Base-by-base conservation (phyloP, 78 protist genomes). In the Emiliania huxleyi region DNA sequence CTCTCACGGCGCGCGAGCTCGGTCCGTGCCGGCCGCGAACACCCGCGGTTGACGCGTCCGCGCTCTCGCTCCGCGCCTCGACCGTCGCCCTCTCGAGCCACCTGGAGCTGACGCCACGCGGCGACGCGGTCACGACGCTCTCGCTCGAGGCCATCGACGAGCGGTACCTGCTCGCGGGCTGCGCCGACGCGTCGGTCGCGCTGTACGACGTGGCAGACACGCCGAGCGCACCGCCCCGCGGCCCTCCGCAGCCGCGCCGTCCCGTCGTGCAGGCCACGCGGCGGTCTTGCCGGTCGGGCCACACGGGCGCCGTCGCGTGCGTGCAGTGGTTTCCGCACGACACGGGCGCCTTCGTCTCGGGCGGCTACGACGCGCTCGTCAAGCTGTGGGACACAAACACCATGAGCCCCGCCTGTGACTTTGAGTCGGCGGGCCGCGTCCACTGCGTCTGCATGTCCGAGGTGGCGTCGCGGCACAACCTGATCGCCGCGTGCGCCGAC, bases 301-400 rank as follows among this genome's bases (percentile, higher is more conserved):
- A 69, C 75, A 69, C 75, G 38, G 33, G n/a, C 33, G 75, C 75
- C 23, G 37, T 69, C 75, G 3, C 81, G n/a, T 71, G 43, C 81
- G 81, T 71, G 43, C 81, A 71, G 81, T 71, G 81, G 81, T 35
- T 71, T 29, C 81, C 81, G 3, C 81, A 35, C 42, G 81, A 71
- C 42, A 71, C 81, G 11, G 81, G 81, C 81, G 42, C 42, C 81
- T 71, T 71, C 81, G 23, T 35, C 81, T 19, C 81, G 3, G 42
- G 43, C 18, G 81, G 81, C 5, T 35, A 2, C 18, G 81, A 71
- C 42, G 42, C n/a, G n/a, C 5, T 37, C 18, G 81, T 71, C 81
- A 35, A 29, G 81, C 81, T 71, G 81, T 71, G 81, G 81, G 81
- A 71, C 22, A 71, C 81, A 8, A 35, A 29, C 42, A 29, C n/a